These are phyloP conservation scores for Bidens hawaiensis DNA, from an alignment of 140 eudicot genomes.

Conservation along the genomic window DNA sequence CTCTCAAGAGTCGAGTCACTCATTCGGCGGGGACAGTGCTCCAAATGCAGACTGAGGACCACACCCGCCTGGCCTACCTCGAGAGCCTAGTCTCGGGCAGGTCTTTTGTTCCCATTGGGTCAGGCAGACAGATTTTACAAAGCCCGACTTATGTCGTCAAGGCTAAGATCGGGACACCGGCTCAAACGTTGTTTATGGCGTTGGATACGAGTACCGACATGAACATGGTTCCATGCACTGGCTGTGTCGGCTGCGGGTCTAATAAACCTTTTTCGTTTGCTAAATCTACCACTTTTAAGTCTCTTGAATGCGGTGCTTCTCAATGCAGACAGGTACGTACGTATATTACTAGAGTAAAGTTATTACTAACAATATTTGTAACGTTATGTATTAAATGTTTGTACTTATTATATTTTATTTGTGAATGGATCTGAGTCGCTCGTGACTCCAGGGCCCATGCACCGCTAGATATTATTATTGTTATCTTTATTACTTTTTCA, in stretches of 20 bases:
- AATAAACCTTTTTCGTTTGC: constrained; percentile 21
- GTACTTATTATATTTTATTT: background rate
- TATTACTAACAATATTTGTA: background rate
- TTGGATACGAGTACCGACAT: constrained; percentile 40
- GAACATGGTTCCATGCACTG: constrained; percentile 43
- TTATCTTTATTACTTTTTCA: too few species aligned
- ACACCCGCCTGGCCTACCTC: constrained; percentile 31
- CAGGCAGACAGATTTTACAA: constrained; percentile 34
- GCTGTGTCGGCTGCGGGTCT: constrained; percentile 40
- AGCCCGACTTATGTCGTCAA: constrained; percentile 37
- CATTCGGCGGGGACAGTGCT: too few species aligned
- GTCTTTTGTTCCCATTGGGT: constrained; percentile 37
- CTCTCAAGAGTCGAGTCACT: constrained; percentile 37
- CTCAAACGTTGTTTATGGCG: constrained; percentile 42
- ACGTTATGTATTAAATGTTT: background rate
- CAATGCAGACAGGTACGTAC: constrained; percentile 40
- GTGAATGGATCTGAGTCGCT: background rate
- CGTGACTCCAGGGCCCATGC: too few species aligned
- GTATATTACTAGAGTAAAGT: too few species aligned
- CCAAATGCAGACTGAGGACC: constrained; percentile 36
- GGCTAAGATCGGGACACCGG: constrained; percentile 50
- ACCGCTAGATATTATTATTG: constrained; percentile 4
- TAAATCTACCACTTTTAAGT: constrained; percentile 34
- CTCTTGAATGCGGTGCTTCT: constrained; percentile 33
- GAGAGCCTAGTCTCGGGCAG: constrained; percentile 36